Base-by-base conservation (phyloP, 2,329 filamentous ascomycete species). In the Massarina eburnea region DNA sequence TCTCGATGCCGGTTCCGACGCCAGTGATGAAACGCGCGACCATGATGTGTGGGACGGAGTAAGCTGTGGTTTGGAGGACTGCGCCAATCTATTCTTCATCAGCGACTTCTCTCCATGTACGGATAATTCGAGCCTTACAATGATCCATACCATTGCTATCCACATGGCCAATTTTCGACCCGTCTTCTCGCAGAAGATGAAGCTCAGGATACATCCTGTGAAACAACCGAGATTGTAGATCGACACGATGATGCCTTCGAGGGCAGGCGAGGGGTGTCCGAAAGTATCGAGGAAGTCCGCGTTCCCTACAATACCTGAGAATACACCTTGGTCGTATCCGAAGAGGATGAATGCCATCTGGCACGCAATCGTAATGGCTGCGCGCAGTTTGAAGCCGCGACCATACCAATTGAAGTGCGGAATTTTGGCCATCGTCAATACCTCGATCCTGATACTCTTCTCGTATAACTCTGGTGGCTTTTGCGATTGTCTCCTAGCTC, bases 1-100 rank as follows among this genome's bases (percentile, higher is more conserved):
- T 79, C 57, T 80, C 79, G 61, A 80, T 79, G 17, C 77, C 77
- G 27, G 78, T 80, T 0, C 77, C 77, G 24, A 80, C 64, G 37
- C 77, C 77, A 3, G 77, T 79, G 39, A 80, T 68, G 26, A 75
- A 71, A 35, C 77, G 72, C 3, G 76, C 77, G 32, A 79, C 57
- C 51, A 80, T 77, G 59, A 80, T 76, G 45, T 79, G 76, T 4
- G 61, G 61, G 8, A 61, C 52, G 0, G 55, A 57, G 22, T 63
- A 61, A 1, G 69, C 61, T 3, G 64, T 59, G 6, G 70, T 58
- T 41, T 73, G 71, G 14, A 74, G 64, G 3, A 57, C 54, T 2
- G 66, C 71, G 17, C 71, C 71, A 20, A 73, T 19, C 34, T 36
- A 36, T 8, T 36, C 10, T 20, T 20, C 18, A 18, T 34, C 50